Conservation (phyloP, 139 green algal species). For the Chlorella sorokiniana region DNA sequence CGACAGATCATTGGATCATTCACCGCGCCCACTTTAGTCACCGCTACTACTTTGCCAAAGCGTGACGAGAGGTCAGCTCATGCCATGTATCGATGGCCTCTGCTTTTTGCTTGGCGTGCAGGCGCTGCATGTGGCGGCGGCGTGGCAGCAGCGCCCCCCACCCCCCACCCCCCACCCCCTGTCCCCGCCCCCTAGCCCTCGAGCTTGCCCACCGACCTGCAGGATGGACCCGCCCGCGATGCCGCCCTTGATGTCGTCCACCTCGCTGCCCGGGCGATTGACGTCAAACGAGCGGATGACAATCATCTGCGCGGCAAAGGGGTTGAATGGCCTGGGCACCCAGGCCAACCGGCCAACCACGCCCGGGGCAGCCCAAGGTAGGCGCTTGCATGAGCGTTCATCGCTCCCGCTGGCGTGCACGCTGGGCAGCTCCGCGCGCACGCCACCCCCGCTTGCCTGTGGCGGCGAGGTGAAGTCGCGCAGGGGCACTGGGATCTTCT, state of each 20-base stretch:
- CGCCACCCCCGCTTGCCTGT: conserved; percentile 5
- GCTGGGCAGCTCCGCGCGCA: not conserved
- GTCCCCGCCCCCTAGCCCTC: not conserved
- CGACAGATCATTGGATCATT: conserved; percentile 31
- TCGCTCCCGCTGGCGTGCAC: too few species aligned
- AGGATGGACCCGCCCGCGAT: conserved; percentile 97
- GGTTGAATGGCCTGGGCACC: too few species aligned
- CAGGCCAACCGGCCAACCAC: too few species aligned
- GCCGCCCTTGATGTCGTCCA: conserved; percentile 96
- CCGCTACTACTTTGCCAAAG: conserved; percentile 36
- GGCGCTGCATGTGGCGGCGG: not conserved
- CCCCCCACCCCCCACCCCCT: not conserved
- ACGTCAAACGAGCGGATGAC: conserved; percentile 99
- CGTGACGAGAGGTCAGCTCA: conserved; percentile 52
- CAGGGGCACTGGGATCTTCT: conserved; percentile 90
- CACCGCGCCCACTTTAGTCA: conserved; percentile 41
- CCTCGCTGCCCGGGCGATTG: conserved; percentile 97
- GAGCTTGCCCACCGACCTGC: conserved; percentile 62
- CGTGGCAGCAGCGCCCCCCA: not conserved
- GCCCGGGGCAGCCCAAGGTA: too few species aligned
- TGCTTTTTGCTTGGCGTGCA: conserved; percentile 48
- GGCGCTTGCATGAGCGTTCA: too few species aligned
- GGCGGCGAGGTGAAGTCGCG: conserved; percentile 94
- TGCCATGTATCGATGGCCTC: conserved; percentile 43
- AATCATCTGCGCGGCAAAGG: conserved; percentile 99